Percentiles rank a stretch among this genome's conserved stretches.
Conservation (phyloP, 2,329 filamentous ascomycete genomes). For the Beauveria sp. region DNA sequence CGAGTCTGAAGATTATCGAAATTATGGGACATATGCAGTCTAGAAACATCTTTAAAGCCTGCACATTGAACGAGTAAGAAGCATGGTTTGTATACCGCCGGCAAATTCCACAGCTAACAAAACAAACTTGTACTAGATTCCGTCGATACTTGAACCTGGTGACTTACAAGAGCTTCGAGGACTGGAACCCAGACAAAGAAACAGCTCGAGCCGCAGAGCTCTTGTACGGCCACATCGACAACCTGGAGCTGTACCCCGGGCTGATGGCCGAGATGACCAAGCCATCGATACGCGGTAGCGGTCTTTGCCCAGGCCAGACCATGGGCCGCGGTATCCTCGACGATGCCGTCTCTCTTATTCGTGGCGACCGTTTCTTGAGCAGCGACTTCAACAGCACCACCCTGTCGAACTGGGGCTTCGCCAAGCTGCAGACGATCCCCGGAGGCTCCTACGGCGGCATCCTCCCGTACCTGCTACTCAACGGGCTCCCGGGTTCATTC, state of each 20-base stretch:
- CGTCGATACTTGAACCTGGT: not conserved
- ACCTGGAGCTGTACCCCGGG: constrained; percentile 59
- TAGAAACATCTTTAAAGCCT: too few relatives aligned
- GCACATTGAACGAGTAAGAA: too few relatives aligned
- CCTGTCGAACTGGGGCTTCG: constrained; percentile 28
- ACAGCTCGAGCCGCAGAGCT: constrained; percentile 25
- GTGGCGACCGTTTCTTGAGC: constrained; percentile 48
- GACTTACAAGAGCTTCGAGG: not conserved
- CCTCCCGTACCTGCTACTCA: too few relatives aligned
- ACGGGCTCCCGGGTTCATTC: too few relatives aligned
- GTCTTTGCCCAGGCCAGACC: constrained; percentile 43
- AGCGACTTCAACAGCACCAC: constrained; percentile 28
- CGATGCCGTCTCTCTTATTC: constrained; percentile 46
- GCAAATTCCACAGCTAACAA: too few relatives aligned
- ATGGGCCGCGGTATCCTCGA: constrained; percentile 45
- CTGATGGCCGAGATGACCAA: constrained; percentile 49
- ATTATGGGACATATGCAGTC: not conserved
- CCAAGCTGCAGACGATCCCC: too few relatives aligned
- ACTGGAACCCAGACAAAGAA: not conserved
- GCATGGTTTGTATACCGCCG: too few relatives aligned
- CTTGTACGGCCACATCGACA: constrained; percentile 51
- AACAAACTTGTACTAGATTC: not conserved
- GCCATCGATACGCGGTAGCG: constrained; percentile 38
- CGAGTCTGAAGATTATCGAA: not conserved
- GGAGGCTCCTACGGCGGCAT: too few relatives aligned